phyloP scores from a whole-genome alignment of 352 stramenopile species.

The Phytophthora litchii region DNA sequence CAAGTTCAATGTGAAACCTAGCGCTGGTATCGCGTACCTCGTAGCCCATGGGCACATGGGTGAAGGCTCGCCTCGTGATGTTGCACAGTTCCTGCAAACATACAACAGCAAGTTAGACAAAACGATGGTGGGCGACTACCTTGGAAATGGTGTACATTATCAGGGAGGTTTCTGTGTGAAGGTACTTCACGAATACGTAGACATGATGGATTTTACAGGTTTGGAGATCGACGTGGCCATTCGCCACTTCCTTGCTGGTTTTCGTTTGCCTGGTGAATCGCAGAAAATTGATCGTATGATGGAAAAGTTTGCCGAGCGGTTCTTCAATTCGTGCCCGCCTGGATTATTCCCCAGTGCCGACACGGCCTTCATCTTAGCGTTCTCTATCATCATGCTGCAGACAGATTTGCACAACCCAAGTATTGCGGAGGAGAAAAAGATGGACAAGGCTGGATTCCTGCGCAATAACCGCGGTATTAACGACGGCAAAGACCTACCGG shows the following conservation, averaged over 20 bases:
- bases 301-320: constrained; percentile 98
- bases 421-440: constrained; percentile 96
- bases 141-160: constrained; percentile 97
- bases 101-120: constrained; percentile 96
- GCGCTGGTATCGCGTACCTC: constrained; percentile 91
- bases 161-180: constrained; percentile 92
- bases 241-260: constrained; percentile 96
- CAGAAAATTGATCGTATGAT: constrained; percentile 99
- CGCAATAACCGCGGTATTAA: constrained; percentile 98
- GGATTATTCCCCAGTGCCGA: constrained; percentile 95
- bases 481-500: constrained; percentile 94
- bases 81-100: constrained; percentile 95
- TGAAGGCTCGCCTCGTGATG: constrained; percentile 89
- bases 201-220: constrained; percentile 95
- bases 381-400: constrained; percentile 90
- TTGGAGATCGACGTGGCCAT: constrained; percentile 98
- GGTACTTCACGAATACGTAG: constrained; percentile 96
- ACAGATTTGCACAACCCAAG: constrained; percentile 99
- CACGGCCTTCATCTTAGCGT: constrained; percentile 98
- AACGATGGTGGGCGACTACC: constrained; percentile 97
- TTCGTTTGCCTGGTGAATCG: constrained; percentile 98
- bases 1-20: constrained; percentile 98
- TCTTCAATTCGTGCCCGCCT: constrained; percentile 70
- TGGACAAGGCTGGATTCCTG: constrained; percentile 97
- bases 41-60: constrained; percentile 92